Evolutionary conservation across 805 yeast species (phyloP), one percentile per base, ranked within the genome.

Genomic region (Cyberlindnera sargentensis): DNA sequence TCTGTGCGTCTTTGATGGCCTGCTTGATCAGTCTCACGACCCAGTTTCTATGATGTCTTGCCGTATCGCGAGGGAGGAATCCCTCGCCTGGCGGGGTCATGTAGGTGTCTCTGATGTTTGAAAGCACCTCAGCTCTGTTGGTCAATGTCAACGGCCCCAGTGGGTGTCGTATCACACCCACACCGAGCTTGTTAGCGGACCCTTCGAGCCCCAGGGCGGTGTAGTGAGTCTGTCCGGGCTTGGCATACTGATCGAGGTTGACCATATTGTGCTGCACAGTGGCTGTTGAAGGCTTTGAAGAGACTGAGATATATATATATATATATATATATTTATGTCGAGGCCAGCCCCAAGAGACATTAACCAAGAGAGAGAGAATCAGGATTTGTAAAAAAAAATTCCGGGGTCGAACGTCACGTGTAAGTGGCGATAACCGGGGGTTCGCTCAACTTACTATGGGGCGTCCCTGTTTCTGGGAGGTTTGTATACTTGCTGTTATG

Each of bases 21-120:
- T 57, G 56, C 53, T 78, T 79, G 33, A 88, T 78, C 24, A 90
- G 64, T 45, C 97, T 65, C 1, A 86, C 90, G 24, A 82, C 95
- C 96, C 96, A 91, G 63, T 88, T 87, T 36, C 97, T 67, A 62
- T 93, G 99, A 61, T 93, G 99, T 52, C 96, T 72, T 4, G 99
- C 98, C 0, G 97, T 89, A 58, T 93, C 99, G 47, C 98, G 66
- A 2, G 99, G 99, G 36, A 93, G 65, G 55, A 93, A 93, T 1
- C 99, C 99, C 65, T 93, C 97, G 2, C 99, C 99, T 2, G 98
- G 96, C 7, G 99, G 99, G 1, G 98, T 84, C 30, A 85, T 72
- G 59, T 91, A 93, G 0, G 99, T 93, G 62, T 93, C 96, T 70
- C 99, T 75, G 34, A 93, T 80, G 63, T 93, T 93, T n/a, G 95